Evolutionary conservation across 345 rosid genomes (phyloP).

Genomic region (Lumnitzera littorea): DNA sequence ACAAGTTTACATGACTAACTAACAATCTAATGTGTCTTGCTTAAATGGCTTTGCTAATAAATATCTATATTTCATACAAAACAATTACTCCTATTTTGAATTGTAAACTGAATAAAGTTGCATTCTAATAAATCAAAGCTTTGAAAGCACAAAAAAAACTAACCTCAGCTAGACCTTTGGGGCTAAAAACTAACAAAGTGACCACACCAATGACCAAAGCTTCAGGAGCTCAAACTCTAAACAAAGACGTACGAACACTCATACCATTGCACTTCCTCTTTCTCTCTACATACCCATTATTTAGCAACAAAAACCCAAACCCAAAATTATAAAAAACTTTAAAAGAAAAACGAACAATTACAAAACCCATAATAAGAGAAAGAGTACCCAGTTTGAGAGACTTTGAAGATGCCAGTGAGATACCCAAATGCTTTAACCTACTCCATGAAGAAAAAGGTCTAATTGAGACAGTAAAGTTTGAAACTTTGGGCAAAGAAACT

Average conservation of each 20-base stretch:
- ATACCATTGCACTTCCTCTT: conserved; percentile 33
- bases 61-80: no score
- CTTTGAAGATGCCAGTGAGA: conserved; percentile 40
- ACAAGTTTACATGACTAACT: no score
- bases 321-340: no score
- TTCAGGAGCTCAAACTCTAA: conserved; percentile 98
- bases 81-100: no score
- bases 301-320: background rate
- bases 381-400: conserved; percentile 38
- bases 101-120: no score
- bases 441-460: conserved; percentile 47
- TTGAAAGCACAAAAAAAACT: conserved; percentile 5
- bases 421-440: conserved; percentile 69
- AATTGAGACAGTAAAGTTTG: conserved; percentile 23
- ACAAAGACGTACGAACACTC: conserved; percentile 64
- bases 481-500: conserved; percentile 20
- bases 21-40: no score
- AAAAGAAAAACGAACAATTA: background rate
- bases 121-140: no score
- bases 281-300: conserved; percentile 40
- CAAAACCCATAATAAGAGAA: background rate
- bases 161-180: conserved; percentile 99
- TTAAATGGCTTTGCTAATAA: no score
- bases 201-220: conserved; percentile 97
- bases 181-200: conserved; percentile 95